A percentile compares a stretch with the other conserved stretches of the same genome.
These are phyloP conservation scores for Petasospora rhodanensis DNA, from an alignment of 1,139 yeast species.

Conservation along the genomic window DNA sequence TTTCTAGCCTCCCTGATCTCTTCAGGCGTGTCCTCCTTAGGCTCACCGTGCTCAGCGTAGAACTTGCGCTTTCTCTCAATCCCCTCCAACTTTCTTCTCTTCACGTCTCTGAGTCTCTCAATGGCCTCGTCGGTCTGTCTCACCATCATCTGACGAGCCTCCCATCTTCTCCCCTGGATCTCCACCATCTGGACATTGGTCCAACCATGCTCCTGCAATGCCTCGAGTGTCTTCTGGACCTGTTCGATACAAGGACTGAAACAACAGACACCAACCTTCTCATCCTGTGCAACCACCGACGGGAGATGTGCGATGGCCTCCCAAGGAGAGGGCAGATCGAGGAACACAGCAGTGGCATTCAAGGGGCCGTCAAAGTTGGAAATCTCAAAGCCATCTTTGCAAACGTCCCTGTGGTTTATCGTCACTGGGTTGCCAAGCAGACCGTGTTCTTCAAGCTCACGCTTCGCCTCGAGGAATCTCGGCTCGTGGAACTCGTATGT, in stretches of 20 bases:
- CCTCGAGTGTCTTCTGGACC: conserved; percentile 80
- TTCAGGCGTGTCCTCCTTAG: conserved; percentile 11
- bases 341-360: conserved; percentile 68
- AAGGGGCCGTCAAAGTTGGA: conserved; percentile 33
- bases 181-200: conserved; percentile 91
- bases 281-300: conserved; percentile 50
- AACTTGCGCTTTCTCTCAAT: conserved; percentile 51
- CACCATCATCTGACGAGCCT: conserved; percentile 86
- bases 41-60: conserved; percentile 26
- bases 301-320: conserved; percentile 76
- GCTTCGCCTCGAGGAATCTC: conserved; percentile 71
- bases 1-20: conserved; percentile 25
- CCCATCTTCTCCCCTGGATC: conserved; percentile 82
- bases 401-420: conserved; percentile 89
- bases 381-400: conserved; percentile 75
- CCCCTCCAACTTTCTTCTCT: conserved; percentile 69
- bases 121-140: conserved; percentile 78
- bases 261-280: conserved; percentile 74
- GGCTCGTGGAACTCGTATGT: conserved; percentile 91
- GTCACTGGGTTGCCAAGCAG: conserved; percentile 40
- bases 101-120: conserved; percentile 75
- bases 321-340: conserved; percentile 98
- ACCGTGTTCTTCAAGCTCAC: conserved; percentile 73
- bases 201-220: conserved; percentile 78
- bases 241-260: conserved; percentile 98